Evolutionary conservation across 2,329 filamentous ascomycete genomes (phyloP), one percentile per base, ranked within the genome.

Genomic region (Aotearoamyces nothofagi): DNA sequence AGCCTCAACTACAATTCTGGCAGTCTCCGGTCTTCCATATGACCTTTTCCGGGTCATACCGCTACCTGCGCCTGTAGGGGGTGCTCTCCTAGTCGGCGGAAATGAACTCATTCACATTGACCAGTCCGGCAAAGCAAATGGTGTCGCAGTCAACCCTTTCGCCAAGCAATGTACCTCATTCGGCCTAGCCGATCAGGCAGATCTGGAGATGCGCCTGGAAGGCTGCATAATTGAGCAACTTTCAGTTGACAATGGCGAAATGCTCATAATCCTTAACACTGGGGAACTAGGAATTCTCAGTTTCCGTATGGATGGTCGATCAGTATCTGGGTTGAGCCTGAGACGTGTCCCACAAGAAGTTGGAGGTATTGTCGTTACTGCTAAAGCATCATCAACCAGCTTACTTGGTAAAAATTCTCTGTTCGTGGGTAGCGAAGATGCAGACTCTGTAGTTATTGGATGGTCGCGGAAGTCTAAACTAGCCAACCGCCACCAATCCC

Each of bases 61-160:
- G 5, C 58, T 98, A 3, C 82, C 86, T 4, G 65, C 78, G 5
- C 87, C 87, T 1, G 76, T 96, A 22, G 90, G 90, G 14, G 90
- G 90, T 24, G 81, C 84, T 20, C 59, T 98, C 10, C 64, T 98
- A 10, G 58, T 96, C 12, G 92, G 90, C 15, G 66, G 69, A 26
- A 96, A 98, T 48, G 84, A 94, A 48, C 55, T 98, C 36, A 80
- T 98, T 35, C 90, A 98, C 51, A 74, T 98, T 39, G 87, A 96
- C 47, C 90, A 98, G 60, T 83, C 83, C 8, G 90, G 90, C 16
- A 94, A 92, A 52, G 70, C 84, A 9, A 93, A 83, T 45, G 87
- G 84, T 2, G 78, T 96, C 33, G 87, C 79, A 4, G 81, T 98
- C 38, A 98, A 98, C 46, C 69, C 82, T 17, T 92, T 93, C 55